Evolutionary conservation across 2,329 filamentous ascomycete genomes (phyloP).

Genomic region (Xylaria sp.): DNA sequence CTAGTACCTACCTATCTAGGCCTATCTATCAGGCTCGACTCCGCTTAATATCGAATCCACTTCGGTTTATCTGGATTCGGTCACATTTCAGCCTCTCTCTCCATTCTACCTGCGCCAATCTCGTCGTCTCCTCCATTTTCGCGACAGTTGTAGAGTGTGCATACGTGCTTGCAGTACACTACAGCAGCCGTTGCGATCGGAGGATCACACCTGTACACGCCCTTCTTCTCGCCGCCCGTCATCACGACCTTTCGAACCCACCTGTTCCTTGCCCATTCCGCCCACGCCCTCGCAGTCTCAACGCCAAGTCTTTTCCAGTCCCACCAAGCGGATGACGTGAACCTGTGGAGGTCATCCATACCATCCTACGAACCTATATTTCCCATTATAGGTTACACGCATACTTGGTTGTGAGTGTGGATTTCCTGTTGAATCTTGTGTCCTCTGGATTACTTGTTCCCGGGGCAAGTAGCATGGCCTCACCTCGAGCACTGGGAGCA

Average conservation of each 20-base stretch:
- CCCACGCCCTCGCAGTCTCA: background rate
- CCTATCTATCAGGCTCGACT: conserved; percentile 21
- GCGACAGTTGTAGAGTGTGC: background rate
- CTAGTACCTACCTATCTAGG: conserved; percentile 4
- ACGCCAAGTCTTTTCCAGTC: background rate
- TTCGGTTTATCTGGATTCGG: conserved; percentile 8
- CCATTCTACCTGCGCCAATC: conserved; percentile 3
- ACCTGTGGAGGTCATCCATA: background rate
- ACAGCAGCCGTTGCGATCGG: conserved; percentile 13
- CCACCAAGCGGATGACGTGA: conserved; percentile 4
- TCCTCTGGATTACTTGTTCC: background rate
- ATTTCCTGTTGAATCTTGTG: background rate
- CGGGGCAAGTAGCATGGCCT: background rate
- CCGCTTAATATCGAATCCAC: conserved; percentile 19
- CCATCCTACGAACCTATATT: background rate
- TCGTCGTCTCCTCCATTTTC: background rate
- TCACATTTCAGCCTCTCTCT: conserved; percentile 4
- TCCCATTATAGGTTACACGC: background rate
- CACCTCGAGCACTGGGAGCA: background rate
- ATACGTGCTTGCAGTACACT: background rate
- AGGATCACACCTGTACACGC: conserved; percentile 13
- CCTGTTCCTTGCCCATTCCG: background rate
- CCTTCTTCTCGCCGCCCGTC: conserved; percentile 18
- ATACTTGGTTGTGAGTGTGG: conserved; percentile 4
- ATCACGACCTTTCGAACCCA: background rate